Evolutionary conservation across 2,329 filamentous ascomycete genomes (phyloP).

Genomic region (Claviceps capensis): DNA sequence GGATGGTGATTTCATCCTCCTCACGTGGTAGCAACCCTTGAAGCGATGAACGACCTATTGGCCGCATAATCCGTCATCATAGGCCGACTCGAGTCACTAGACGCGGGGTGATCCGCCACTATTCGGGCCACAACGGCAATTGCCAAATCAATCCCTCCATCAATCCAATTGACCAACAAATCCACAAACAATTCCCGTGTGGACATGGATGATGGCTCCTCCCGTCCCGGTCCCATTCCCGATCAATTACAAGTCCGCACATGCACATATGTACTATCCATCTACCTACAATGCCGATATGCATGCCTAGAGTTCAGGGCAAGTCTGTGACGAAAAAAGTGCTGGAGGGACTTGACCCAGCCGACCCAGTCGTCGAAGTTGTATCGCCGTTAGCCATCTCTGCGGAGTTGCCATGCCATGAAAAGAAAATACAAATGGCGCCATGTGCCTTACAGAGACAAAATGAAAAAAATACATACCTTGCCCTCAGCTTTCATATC

Average conservation of each 20-base stretch:
- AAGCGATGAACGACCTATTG: too few relatives aligned
- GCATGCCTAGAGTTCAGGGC: background rate
- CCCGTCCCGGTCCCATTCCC: background rate
- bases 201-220: too few relatives aligned
- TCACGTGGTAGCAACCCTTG: too few relatives aligned
- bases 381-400: background rate
- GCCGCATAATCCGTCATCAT: too few relatives aligned
- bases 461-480: background rate
- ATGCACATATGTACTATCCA: background rate
- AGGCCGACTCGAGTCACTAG: too few relatives aligned
- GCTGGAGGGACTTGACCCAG: background rate
- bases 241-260: background rate
- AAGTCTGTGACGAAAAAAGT: too few relatives aligned
- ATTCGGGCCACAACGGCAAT: too few relatives aligned
- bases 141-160: too few relatives aligned
- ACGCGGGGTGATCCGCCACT: too few relatives aligned
- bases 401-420: background rate
- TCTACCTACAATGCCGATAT: background rate
- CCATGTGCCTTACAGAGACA: background rate
- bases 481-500: background rate
- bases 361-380: background rate
- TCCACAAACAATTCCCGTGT: too few relatives aligned
- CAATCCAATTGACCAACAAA: too few relatives aligned
- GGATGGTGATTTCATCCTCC: too few relatives aligned
- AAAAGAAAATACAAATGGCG: background rate